A percentile compares a stretch with the other conserved stretches of the same genome.
Evolutionary conservation across 768 basidiomycete species (phyloP).

Genomic region (Boletus reticulatus): DNA sequence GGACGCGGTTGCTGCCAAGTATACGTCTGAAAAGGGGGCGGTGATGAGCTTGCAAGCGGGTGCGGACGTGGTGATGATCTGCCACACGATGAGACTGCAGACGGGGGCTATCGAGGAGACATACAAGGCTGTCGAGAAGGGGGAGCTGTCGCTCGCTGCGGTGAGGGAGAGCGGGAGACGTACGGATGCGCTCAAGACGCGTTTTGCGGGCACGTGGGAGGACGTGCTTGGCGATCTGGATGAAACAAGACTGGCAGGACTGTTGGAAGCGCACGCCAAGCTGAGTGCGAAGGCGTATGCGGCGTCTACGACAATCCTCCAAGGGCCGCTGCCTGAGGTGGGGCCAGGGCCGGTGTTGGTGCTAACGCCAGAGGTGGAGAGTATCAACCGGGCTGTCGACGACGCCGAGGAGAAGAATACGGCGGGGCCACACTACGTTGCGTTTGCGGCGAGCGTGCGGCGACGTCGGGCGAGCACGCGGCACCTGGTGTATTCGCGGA

Average conservation of each 20-base stretch:
- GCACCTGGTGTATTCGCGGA: conserved; percentile 47
- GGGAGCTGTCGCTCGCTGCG: conserved; percentile 38
- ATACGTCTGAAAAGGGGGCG: conserved; percentile 40
- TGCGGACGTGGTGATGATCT: conserved; percentile 74
- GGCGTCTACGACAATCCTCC: conserved; percentile 45
- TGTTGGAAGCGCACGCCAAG: conserved; percentile 39
- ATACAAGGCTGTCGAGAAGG: conserved; percentile 48
- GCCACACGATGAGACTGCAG: conserved; percentile 58
- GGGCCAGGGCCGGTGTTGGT: conserved; percentile 36
- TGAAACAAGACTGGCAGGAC: conserved; percentile 18
- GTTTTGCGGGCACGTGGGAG: conserved; percentile 49
- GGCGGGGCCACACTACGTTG: conserved; percentile 52
- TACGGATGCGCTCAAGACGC: conserved; percentile 48
- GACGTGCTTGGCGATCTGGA: conserved; percentile 30
- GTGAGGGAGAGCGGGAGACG: conserved; percentile 44
- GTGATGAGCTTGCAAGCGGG: conserved; percentile 59
- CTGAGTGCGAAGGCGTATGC: conserved; percentile 50
- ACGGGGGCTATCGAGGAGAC: conserved; percentile 49
- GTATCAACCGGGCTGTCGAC: conserved; percentile 63
- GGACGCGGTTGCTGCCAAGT: conserved; percentile 59
- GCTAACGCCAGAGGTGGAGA: conserved; percentile 56
- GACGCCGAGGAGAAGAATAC: conserved; percentile 56
- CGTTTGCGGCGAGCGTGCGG: conserved; percentile 43
- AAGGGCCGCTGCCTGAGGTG: conserved; percentile 38
- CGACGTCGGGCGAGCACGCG: conserved; percentile 29